Evolutionary conservation across 805 yeast genomes (phyloP).

Genomic region (Pichia kluyveri): DNA sequence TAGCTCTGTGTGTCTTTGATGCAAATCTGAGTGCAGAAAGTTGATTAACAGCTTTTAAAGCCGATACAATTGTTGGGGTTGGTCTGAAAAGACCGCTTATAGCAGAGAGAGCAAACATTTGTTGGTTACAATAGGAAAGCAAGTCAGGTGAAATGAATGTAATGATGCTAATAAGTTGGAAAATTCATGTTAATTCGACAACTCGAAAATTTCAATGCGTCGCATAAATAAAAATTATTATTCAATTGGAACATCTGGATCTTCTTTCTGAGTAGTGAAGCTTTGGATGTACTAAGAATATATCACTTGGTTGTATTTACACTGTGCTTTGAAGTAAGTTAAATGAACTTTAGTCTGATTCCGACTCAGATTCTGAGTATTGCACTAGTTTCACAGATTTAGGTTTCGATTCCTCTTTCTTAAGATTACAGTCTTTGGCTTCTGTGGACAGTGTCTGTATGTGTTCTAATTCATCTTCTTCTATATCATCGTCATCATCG

Average conservation of each 20-base stretch:
- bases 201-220: too few relatives aligned
- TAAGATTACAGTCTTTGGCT: too few relatives aligned
- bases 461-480: background rate
- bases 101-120: slow-evolving; percentile 5
- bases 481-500: background rate
- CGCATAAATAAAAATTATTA: too few relatives aligned
- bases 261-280: too few relatives aligned
- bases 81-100: slow-evolving; percentile 10
- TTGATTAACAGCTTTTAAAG: slow-evolving; percentile 14
- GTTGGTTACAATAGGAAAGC: background rate
- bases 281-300: too few relatives aligned
- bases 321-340: too few relatives aligned
- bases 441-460: background rate
- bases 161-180: too few relatives aligned
- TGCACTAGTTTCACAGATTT: background rate
- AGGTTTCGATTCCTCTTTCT: too few relatives aligned
- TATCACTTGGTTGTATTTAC: too few relatives aligned
- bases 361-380: slow-evolving; percentile 4
- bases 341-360: background rate
- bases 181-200: too few relatives aligned
- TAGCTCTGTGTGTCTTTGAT: slow-evolving; percentile 78
- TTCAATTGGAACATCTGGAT: too few relatives aligned
- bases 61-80: slow-evolving; percentile 4
- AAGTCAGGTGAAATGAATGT: too few relatives aligned
- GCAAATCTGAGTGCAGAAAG: slow-evolving; percentile 13